Base-by-base conservation (phyloP, 2,329 filamentous ascomycete genomes). In the Dendryphion nanum region DNA sequence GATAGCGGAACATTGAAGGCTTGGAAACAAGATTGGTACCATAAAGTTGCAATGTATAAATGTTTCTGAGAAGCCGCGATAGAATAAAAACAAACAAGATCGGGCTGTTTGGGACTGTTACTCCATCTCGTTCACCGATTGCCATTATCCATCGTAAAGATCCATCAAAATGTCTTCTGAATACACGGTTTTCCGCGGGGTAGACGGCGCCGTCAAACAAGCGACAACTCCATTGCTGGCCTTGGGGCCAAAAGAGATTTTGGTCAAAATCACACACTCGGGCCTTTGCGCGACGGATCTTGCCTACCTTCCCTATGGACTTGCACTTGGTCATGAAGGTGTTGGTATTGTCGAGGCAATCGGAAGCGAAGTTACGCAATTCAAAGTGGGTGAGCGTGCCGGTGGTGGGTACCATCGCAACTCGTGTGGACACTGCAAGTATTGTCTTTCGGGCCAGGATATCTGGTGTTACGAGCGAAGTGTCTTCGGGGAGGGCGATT, bases 241-340 rank as follows among this genome's bases (percentile, higher is more conserved):
- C 13, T 41, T 53, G 10, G 44, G 48, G 17, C 42, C 47, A 2
- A 47, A 47, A 24, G 45, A 53, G 12, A 42, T 53, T 15, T 40
- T 53, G 10, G 30, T 53, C 15, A 48, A 45, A 26, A 49, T 53
- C 32, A 51, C 48, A 2, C 50, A 53, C 34, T 47, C 43, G 13
- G 50, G 50, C 5, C 20, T 53, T 14, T 53, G 50, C 28, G 45
- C 24, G 10, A 42, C 48, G 13, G 50, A 53, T 30, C 23, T 49
- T 4, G 44, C 34, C 5, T 48, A 45, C 14, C 20, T 46, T n/a
- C 42, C 36, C 5, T 50, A 40, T 20, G 50, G 48, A 1, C 43
- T 51, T 18, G 48, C 46, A 8, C 66, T 67, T n/a, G n/a, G n/a
- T n/a, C 57, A 61, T 34, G 55, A 61, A 28, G 52, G 53, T 3